phyloP scores from a whole-genome alignment of 129 eudicot species.

The Tagetes patula region DNA sequence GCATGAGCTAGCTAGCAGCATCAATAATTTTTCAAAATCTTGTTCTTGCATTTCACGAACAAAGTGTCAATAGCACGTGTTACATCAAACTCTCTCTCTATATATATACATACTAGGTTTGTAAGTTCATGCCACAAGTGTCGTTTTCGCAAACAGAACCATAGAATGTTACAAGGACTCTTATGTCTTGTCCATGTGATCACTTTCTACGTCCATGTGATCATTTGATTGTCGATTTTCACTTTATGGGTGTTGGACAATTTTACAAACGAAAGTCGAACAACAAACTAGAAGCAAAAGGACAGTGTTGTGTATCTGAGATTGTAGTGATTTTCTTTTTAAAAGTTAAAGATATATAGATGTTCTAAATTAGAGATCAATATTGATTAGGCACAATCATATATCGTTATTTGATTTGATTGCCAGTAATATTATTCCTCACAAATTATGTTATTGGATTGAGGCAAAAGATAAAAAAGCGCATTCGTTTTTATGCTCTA shows the following conservation, averaged over 20 bases:
- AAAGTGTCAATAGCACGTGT: neutral
- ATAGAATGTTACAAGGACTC: neutral
- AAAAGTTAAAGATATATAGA: neutral
- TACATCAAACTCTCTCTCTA: neutral
- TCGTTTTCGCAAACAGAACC: neutral
- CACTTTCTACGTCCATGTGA: too few species aligned
- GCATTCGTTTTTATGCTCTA: neutral
- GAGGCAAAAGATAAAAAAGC: neutral
- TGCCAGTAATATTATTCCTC: neutral
- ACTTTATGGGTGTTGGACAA: neutral
- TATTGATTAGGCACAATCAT: neutral
- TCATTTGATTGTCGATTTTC: constrained; percentile 5
- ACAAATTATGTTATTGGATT: neutral
- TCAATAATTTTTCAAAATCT: neutral
- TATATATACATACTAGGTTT: neutral
- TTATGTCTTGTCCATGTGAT: neutral
- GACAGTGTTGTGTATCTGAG: neutral
- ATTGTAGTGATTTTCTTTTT: constrained; percentile 1
- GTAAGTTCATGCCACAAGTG: neutral
- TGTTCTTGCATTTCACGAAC: neutral
- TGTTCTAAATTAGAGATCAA: neutral
- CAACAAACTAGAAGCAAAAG: constrained; percentile 5
- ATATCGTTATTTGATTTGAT: neutral
- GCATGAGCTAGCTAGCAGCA: neutral
- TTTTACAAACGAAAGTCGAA: neutral